Percentiles rank a stretch among this genome's conserved stretches.
These are phyloP conservation scores for Fusarium sacchari DNA, from an alignment of 2,329 filamentous ascomycete species.

Conservation along the genomic window DNA sequence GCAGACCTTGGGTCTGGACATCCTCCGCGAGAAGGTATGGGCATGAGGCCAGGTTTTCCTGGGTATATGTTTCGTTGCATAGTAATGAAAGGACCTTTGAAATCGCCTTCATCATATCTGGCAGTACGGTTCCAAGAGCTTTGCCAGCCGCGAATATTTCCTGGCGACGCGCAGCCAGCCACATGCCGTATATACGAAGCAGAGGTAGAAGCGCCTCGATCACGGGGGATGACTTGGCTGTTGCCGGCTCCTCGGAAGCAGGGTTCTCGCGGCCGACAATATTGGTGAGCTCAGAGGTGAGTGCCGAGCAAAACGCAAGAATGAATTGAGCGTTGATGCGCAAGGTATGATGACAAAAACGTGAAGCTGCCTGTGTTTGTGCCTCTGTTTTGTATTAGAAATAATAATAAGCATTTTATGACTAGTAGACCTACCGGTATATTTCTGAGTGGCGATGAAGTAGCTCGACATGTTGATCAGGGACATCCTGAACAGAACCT, in stretches of 20 bases:
- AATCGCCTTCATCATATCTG: slow-evolving; percentile 58
- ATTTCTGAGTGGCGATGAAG: slow-evolving; percentile 65
- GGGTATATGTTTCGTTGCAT: slow-evolving; percentile 55
- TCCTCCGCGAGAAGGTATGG: slow-evolving; percentile 65
- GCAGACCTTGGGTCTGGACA: slow-evolving; percentile 56
- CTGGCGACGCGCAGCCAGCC: slow-evolving; percentile 59
- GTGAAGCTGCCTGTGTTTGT: slow-evolving; percentile 56
- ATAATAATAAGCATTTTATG: background rate
- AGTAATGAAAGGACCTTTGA: slow-evolving; percentile 60
- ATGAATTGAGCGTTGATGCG: slow-evolving; percentile 83
- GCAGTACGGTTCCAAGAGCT: slow-evolving; percentile 57
- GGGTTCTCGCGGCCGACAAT: slow-evolving; percentile 39
- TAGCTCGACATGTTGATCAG: slow-evolving; percentile 89
- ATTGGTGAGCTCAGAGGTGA: slow-evolving; percentile 76
- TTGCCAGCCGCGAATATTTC: slow-evolving; percentile 59
- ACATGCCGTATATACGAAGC: slow-evolving; percentile 64
- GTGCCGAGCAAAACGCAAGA: slow-evolving; percentile 73
- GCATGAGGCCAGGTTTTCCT: slow-evolving; percentile 51
- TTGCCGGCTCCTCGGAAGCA: slow-evolving; percentile 37
- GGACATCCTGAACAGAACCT: slow-evolving; percentile 79
- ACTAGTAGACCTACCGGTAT: slow-evolving; percentile 46
- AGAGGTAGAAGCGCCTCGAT: slow-evolving; percentile 60
- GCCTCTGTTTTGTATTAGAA: slow-evolving; percentile 52
- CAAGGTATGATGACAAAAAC: slow-evolving; percentile 72
- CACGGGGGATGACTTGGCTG: slow-evolving; percentile 48